phyloP scores from a whole-genome alignment of 257 asterid species.

The Nicotiana obtusifolia region DNA sequence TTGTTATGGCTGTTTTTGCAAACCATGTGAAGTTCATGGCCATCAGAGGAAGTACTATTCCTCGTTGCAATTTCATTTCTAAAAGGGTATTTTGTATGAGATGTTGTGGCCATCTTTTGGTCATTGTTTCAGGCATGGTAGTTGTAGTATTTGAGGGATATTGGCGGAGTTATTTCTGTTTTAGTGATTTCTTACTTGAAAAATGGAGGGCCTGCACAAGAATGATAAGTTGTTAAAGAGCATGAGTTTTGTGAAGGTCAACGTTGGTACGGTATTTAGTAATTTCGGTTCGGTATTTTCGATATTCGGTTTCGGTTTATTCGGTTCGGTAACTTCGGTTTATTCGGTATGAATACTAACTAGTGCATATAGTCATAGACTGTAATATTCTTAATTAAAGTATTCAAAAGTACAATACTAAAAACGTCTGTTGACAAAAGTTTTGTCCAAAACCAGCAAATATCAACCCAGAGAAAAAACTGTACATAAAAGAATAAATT shows the following conservation, averaged over 20 bases:
- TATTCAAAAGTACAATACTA: no score
- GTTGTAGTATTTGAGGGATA: conserved; percentile 7
- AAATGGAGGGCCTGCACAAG: conserved; percentile 11
- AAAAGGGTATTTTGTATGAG: conserved; percentile 16
- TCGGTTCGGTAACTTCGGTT: no score
- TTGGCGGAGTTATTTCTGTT: background rate
- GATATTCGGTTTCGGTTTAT: no score
- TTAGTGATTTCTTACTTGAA: background rate
- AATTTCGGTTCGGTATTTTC: no score
- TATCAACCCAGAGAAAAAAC: no score
- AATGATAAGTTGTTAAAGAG: conserved; percentile 14
- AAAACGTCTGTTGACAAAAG: no score
- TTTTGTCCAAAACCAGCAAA: no score
- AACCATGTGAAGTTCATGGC: conserved; percentile 78
- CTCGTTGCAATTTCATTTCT: conserved; percentile 59
- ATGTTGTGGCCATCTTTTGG: conserved; percentile 19
- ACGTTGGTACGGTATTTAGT: background rate
- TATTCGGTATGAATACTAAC: no score
- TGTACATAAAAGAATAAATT: no score
- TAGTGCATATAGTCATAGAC: no score
- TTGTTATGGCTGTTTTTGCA: conserved; percentile 67
- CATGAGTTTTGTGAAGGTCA: conserved; percentile 33
- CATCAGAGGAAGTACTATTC: conserved; percentile 44
- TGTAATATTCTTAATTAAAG: no score
- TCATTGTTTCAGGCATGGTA: conserved; percentile 13